Conservation (phyloP, 129 eudicot genomes). For the Erigeron canadensis region DNA sequence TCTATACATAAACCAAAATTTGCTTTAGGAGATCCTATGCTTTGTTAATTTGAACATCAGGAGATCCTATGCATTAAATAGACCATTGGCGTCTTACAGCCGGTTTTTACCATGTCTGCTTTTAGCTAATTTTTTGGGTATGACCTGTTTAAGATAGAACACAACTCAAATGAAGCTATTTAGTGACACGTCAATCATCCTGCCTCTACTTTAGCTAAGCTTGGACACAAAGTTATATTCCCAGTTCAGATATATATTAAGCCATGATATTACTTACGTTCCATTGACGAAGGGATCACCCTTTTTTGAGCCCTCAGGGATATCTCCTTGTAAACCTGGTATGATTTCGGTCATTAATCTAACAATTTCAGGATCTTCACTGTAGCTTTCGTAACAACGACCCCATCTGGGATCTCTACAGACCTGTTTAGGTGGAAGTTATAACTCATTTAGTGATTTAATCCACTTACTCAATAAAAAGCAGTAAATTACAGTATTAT, state of each 20-base stretch:
- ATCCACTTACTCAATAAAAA: not conserved
- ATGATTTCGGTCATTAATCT: slow-evolving; percentile 41
- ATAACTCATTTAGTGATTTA: not conserved
- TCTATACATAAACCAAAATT: too few species aligned
- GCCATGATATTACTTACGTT: slow-evolving; percentile 21
- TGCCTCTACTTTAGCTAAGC: not conserved
- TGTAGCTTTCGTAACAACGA: slow-evolving; percentile 51
- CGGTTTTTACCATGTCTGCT: too few species aligned
- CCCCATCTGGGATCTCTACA: slow-evolving; percentile 67
- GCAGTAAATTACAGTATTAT: not conserved
- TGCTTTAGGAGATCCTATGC: too few species aligned
- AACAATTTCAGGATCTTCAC: slow-evolving; percentile 46
- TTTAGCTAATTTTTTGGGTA: too few species aligned
- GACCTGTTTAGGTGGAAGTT: slow-evolving; percentile 31
- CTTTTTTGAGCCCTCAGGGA: slow-evolving; percentile 15
- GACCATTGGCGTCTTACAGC: too few species aligned
- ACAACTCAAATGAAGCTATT: too few species aligned
- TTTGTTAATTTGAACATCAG: too few species aligned
- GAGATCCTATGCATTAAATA: too few species aligned
- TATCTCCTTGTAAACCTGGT: slow-evolving; percentile 42
- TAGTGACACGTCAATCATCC: too few species aligned
- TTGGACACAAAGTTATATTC: not conserved
- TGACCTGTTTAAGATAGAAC: too few species aligned
- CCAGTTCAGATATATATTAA: not conserved
- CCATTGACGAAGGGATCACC: slow-evolving; percentile 31